Conservation (phyloP, 2,329 filamentous ascomycete species). For the Penicillium expansum region DNA sequence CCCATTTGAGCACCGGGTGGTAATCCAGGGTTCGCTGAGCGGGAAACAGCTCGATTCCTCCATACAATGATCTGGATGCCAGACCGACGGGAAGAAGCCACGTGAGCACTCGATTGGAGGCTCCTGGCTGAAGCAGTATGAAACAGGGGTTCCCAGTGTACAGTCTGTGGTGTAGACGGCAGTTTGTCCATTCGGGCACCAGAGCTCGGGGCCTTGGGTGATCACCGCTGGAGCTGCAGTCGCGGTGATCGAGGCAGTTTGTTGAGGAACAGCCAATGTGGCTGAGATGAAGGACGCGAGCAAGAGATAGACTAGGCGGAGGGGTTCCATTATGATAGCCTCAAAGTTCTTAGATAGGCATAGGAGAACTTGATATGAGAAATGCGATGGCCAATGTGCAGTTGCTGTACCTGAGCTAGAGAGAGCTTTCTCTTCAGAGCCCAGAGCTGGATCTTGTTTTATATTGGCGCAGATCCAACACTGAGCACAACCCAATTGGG, state of each 20-base stretch:
- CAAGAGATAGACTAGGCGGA: not conserved
- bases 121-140: conserved; percentile 22
- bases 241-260: not conserved
- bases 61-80: conserved; percentile 27
- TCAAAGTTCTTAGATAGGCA: not conserved
- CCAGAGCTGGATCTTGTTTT: not conserved
- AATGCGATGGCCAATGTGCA: not conserved
- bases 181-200: conserved; percentile 20
- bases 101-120: conserved; percentile 19
- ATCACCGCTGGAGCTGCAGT: conserved; percentile 10
- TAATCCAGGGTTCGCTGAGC: conserved; percentile 23
- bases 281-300: not conserved
- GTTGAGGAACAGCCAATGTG: conserved; percentile 12
- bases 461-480: not conserved
- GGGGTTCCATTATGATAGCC: not conserved
- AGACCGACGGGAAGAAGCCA: conserved; percentile 25
- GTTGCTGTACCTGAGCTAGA: not conserved
- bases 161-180: conserved; percentile 28
- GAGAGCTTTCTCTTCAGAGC: not conserved
- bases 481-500: not conserved
- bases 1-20: conserved; percentile 26
- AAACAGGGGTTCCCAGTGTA: conserved; percentile 24
- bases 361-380: not conserved
- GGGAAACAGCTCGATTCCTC: conserved; percentile 25
- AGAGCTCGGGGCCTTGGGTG: conserved; percentile 14